Base-by-base conservation (phyloP, 2,329 filamentous ascomycete species). In the Phaeomoniella chlamydospora region DNA sequence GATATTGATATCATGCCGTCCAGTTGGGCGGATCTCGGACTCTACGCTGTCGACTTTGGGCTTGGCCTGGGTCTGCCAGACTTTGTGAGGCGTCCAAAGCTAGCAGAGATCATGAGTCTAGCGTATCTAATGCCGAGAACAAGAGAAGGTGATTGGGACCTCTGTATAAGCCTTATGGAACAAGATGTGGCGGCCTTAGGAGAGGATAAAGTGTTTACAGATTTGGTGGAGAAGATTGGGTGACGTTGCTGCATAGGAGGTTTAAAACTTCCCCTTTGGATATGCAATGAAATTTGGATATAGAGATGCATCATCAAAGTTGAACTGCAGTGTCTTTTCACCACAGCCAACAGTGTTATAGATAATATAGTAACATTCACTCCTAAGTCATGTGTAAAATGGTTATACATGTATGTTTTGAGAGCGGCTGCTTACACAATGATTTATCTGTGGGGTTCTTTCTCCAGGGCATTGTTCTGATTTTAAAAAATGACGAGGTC, bases 21-120 rank as follows among this genome's bases (percentile, higher is more conserved):
- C 39, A 74, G 68, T 1, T 75, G 69, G 70, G 58, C 60, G 1
- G 65, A 67, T 35, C 46, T 67, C 2, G 49, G 59, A 3, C 55
- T 52, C 12, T 67, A 65, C 41, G 49, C 57, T 0, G 49, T 64
- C 4, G 64, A 71, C 31, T 74, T 74, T 37, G 54, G 55, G 0
- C 42, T 62, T 0, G 14, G 14, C 10, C 42, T 73, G 2, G 68
- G 68, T 0, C 53, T 43, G 13, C 64, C 69, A 0, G 58, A 59
- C 37, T 55, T 54, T 0, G 68, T 72, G 15, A 50, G 68, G 0
- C 51, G 69, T 33, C 70, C 69, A 3, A 39, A 45, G 1, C 70
- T 72, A 38, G 45, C 47, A 0, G 56, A 61, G 0, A 42, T 64
- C 3, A 67, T 71, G 47, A 53, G 66, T 1, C 42, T 72, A 38